Percentiles rank a stretch among this genome's conserved stretches.
Conservation (phyloP, 352 stramenopile genomes). For the Phytophthora constricta region DNA sequence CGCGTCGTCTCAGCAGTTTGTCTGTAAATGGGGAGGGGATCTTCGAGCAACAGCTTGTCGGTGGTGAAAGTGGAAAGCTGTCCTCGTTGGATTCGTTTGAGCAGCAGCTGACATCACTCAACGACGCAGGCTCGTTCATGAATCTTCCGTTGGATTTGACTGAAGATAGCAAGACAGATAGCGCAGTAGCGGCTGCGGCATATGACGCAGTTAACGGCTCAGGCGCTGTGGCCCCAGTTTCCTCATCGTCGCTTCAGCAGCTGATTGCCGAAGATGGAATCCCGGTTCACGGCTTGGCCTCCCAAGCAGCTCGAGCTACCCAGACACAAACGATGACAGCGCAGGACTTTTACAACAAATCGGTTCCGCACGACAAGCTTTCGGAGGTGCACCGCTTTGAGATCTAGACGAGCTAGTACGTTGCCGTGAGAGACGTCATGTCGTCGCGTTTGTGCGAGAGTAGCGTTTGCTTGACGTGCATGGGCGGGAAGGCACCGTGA, state of each 20-base stretch:
- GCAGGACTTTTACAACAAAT: conserved; percentile 62
- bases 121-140: conserved; percentile 43
- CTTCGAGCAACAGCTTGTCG: conserved; percentile 43
- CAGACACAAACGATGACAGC: conserved; percentile 51
- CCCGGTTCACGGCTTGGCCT: conserved; percentile 28
- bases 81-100: conserved; percentile 44
- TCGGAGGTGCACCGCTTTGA: conserved; percentile 57
- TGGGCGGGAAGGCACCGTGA: conserved; percentile 9
- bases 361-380: conserved; percentile 52
- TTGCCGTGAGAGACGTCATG: conserved; percentile 13
- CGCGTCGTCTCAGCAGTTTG: conserved; percentile 56
- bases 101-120: conserved; percentile 50
- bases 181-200: conserved; percentile 22
- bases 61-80: conserved; percentile 33
- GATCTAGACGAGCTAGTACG: conserved; percentile 43
- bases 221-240: conserved; percentile 4
- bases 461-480: conserved; percentile 15
- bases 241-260: conserved; percentile 41
- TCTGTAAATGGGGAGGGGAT: conserved; percentile 38
- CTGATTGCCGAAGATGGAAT: conserved; percentile 51
- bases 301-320: conserved; percentile 8
- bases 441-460: conserved; percentile 13
- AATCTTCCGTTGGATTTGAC: conserved; percentile 35
- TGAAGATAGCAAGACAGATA: conserved; percentile 29
- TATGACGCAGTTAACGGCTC: conserved; percentile 28